A percentile compares a stretch with the other conserved stretches of the same genome.
These are phyloP conservation scores for Zymoseptoria crescenta DNA, from an alignment of 2,329 filamentous ascomycete genomes.

Conservation along the genomic window DNA sequence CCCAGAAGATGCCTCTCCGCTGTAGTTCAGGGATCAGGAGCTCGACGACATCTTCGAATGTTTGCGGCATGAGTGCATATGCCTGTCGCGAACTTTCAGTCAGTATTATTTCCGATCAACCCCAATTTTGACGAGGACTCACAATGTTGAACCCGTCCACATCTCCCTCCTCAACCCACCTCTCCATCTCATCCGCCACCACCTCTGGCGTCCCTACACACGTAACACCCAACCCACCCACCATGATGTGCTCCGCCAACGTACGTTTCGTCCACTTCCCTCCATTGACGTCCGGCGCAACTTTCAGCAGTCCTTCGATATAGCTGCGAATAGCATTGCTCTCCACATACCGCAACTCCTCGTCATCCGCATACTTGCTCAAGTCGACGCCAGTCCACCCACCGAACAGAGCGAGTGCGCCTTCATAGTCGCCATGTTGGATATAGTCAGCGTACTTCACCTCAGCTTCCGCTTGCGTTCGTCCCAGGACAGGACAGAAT, in stretches of 20 bases:
- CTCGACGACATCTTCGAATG: constrained; percentile 61
- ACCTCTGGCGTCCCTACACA: constrained; percentile 56
- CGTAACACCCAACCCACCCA: constrained; percentile 60
- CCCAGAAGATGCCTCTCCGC: constrained; percentile 50
- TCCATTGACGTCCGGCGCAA: constrained; percentile 47
- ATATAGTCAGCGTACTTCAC: constrained; percentile 56
- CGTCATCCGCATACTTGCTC: constrained; percentile 52
- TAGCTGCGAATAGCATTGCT: constrained; percentile 52
- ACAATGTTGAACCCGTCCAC: constrained; percentile 70
- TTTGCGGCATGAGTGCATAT: constrained; percentile 59
- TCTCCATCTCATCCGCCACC: constrained; percentile 60
- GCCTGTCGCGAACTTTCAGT: constrained; percentile 29
- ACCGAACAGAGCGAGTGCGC: constrained; percentile 62
- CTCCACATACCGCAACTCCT: constrained; percentile 55
- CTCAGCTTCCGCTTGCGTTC: constrained; percentile 57
- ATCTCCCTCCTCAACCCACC: constrained; percentile 60
- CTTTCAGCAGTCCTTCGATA: constrained; percentile 49
- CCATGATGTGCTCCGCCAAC: constrained; percentile 58
- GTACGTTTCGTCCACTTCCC: constrained; percentile 65
- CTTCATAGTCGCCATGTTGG: constrained; percentile 56
- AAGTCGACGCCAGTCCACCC: constrained; percentile 67
- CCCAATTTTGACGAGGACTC: constrained; percentile 23
- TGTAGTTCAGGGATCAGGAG: constrained; percentile 57
- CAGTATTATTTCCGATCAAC: neutral
- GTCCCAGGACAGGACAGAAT: constrained; percentile 57